Conservation (phyloP, 768 basidiomycete genomes). For the Panaeolus cyanescens region DNA sequence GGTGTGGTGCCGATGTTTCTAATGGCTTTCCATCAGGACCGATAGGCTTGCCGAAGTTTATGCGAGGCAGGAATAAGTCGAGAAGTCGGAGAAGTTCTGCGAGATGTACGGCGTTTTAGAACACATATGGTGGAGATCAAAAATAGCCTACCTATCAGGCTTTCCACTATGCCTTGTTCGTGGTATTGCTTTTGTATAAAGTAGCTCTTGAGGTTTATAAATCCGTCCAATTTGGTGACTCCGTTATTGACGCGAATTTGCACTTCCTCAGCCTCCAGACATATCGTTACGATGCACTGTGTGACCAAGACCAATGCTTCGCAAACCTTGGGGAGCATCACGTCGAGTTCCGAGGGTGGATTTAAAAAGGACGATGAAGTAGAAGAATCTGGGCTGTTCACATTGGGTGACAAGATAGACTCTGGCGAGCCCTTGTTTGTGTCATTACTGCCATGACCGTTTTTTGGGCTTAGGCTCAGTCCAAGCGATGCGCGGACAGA, state of each 20-base stretch:
- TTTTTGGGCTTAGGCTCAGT: conserved; percentile 15
- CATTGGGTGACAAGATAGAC: conserved; percentile 13
- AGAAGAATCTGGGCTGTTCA: conserved; percentile 6
- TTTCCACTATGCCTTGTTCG: conserved; percentile 52
- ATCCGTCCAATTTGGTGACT: conserved; percentile 11
- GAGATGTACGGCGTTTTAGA: conserved; percentile 11
- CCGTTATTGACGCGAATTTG: conserved; percentile 14
- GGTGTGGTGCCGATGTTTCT: conserved; percentile 21
- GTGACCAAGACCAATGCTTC: conserved; percentile 79
- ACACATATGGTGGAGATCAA: neutral
- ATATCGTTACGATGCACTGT: conserved; percentile 72
- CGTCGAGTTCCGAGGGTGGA: conserved; percentile 53
- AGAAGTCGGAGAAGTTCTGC: conserved; percentile 75
- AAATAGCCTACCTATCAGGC: conserved; percentile 54
- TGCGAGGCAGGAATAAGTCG: conserved; percentile 81
- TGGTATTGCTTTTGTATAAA: conserved; percentile 45
- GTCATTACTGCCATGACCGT: neutral
- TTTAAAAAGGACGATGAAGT: conserved; percentile 13
- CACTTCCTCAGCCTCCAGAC: conserved; percentile 51
- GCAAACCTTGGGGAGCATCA: conserved; percentile 74
- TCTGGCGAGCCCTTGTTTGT: conserved; percentile 2
- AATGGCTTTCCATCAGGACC: conserved; percentile 18
- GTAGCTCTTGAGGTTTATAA: conserved; percentile 37
- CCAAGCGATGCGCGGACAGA: conserved; percentile 53
- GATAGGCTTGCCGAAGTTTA: conserved; percentile 75